Percentiles rank a stretch among this genome's conserved stretches.
Evolutionary conservation across 805 yeast genomes (phyloP).

Genomic region (Wickerhamomyces mucosus): DNA sequence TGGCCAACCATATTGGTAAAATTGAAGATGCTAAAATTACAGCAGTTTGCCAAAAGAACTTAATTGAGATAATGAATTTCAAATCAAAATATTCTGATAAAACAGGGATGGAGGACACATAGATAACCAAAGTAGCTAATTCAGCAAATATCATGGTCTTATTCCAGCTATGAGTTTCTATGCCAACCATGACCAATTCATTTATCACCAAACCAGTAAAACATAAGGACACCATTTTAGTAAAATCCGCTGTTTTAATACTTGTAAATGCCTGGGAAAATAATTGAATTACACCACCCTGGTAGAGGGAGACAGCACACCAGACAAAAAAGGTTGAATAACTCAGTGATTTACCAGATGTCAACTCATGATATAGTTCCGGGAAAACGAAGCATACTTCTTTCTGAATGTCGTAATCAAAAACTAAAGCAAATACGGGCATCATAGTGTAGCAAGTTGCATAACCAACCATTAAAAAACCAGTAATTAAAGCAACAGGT

Average conservation of each 20-base stretch:
- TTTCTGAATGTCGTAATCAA: conserved; percentile 87
- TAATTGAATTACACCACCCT: conserved; percentile 80
- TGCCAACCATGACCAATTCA: conserved; percentile 88
- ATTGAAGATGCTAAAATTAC: conserved; percentile 61
- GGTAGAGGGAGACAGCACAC: conserved; percentile 84
- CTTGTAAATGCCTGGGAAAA: conserved; percentile 73
- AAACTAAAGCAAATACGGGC: conserved; percentile 88
- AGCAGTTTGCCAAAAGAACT: conserved; percentile 61
- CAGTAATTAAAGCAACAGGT: conserved; percentile 90
- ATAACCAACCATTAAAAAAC: conserved; percentile 97
- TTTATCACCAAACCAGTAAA: conserved; percentile 73
- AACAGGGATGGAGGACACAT: conserved; percentile 72
- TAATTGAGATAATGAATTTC: conserved; percentile 42
- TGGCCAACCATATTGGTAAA: conserved; percentile 84
- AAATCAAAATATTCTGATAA: conserved; percentile 82
- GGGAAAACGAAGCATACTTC: conserved; percentile 85
- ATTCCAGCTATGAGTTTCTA: conserved; percentile 91
- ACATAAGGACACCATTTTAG: conserved; percentile 75
- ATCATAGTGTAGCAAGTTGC: conserved; percentile 97
- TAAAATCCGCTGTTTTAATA: conserved; percentile 41
- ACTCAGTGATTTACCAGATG: conserved; percentile 79
- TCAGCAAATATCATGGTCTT: conserved; percentile 66
- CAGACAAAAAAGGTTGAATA: conserved; percentile 84
- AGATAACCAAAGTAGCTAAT: conserved; percentile 56
- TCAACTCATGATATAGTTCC: conserved; percentile 86